A percentile compares a stretch with the other conserved stretches of the same genome.
Conservation (phyloP, 139 green algal species). For the Nannochloris sp. region DNA sequence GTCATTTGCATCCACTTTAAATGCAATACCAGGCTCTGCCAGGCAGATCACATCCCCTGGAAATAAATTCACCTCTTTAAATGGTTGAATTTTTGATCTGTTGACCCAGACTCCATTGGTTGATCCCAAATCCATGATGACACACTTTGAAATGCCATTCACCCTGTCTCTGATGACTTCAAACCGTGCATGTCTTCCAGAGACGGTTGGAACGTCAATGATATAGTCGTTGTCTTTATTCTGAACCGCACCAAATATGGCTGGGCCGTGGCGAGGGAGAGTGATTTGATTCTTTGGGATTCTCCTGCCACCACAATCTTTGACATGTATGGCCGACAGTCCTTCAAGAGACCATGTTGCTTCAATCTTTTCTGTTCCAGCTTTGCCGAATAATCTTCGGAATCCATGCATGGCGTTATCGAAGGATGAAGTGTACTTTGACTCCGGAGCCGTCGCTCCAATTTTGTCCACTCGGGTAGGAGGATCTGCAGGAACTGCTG, state of each 20-base stretch:
- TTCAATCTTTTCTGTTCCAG: neutral
- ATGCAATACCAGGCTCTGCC: constrained; percentile 21
- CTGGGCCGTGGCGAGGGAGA: constrained; percentile 17
- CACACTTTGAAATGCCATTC: neutral
- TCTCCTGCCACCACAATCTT: constrained; percentile 7
- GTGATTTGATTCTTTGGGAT: constrained; percentile 3
- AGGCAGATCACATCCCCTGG: constrained; percentile 30
- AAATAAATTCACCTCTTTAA: constrained; percentile 18
- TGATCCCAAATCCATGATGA: constrained; percentile 31
- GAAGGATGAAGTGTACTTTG: neutral
- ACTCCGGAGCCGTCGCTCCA: too few relatives aligned
- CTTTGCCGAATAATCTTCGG: neutral
- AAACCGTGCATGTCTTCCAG: constrained; percentile 27
- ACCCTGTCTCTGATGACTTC: constrained; percentile 13
- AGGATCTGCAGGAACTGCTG: too few relatives aligned
- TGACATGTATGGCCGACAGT: neutral
- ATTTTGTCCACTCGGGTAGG: too few relatives aligned
- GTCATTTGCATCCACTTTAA: constrained; percentile 13
- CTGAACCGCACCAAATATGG: constrained; percentile 1
- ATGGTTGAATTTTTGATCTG: constrained; percentile 6
- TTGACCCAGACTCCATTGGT: constrained; percentile 41
- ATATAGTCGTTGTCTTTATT: constrained; percentile 20
- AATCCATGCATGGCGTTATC: neutral
- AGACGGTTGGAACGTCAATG: constrained; percentile 28
- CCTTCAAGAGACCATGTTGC: constrained; percentile 2